Base-by-base conservation (phyloP, 2,329 filamentous ascomycete species). In the Penicillium sp. region DNA sequence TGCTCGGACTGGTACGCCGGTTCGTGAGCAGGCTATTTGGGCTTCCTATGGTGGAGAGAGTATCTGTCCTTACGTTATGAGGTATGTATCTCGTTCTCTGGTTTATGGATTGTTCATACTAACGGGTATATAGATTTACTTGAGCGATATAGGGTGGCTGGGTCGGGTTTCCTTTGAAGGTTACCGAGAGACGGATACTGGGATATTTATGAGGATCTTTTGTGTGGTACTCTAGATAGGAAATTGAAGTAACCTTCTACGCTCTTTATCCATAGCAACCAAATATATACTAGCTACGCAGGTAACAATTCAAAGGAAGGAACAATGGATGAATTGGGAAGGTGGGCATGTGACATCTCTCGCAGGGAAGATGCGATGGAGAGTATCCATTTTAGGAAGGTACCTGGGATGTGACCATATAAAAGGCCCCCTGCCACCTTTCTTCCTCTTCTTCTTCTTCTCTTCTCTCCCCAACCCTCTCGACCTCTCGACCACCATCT, bases 21-120 rank as follows among this genome's bases (percentile, higher is more conserved):
- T 69, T 15, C 50, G 67, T 6, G 67, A 68, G 45, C 67, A 69
- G 65, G 41, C 54, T 23, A 68, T 69, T 41, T 69, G 67, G 67
- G 67, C 61, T 23, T 64, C 62, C 4, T 66, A 54, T 62, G 67
- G 65, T n/a, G 67, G 67, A 2, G 57, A 63, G 53, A 62, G 47
- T 6, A 68, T 68, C 41, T 69, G 67, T 37, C 60, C 64, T 43
- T 59, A 69, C 54, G 64, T 57, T 50, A 61, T 68, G 57, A 65
- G 67, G 62, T 69, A 62, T 58, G 60, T 37, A n/a, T 21, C 13
- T 12, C n/a, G 9, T 27, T 15, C 10, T 7, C n/a, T 45, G 15
- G 6, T 25, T n/a, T 27, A 3, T 23, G 19, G 37, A 10, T 2
- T n/a, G 17, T 17, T 12, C 10, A 31, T 37, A 31, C 40, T 51